Evolutionary conservation across 106 monocot species (phyloP).

Genomic region (Amphibolis antarctica): DNA sequence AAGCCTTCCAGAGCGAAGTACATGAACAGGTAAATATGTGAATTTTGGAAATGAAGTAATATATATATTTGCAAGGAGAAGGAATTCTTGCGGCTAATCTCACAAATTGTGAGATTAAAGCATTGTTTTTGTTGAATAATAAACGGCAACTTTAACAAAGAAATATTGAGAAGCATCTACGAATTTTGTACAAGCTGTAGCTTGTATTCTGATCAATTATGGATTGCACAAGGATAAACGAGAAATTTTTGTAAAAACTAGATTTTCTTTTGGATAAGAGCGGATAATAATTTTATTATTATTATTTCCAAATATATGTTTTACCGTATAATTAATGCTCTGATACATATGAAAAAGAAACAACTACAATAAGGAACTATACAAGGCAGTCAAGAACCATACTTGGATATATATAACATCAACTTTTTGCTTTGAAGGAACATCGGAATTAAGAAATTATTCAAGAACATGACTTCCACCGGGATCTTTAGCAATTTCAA

Average conservation of each 20-base stretch:
- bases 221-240: no score
- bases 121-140: background rate
- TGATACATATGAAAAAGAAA: background rate
- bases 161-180: no score
- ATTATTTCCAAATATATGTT: background rate
- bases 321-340: background rate
- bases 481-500: slow-evolving; percentile 49
- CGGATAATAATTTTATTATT: no score
- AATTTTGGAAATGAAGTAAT: background rate
- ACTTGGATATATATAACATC: slow-evolving; percentile 53
- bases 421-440: slow-evolving; percentile 30
- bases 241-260: no score
- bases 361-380: background rate
- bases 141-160: no score
- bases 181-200: no score
- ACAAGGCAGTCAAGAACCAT: slow-evolving; percentile 5
- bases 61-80: background rate
- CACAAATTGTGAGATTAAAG: background rate
- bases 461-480: slow-evolving; percentile 61
- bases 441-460: slow-evolving; percentile 54
- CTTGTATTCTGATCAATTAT: no score
- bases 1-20: slow-evolving; percentile 35
- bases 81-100: no score
- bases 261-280: no score
- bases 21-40: slow-evolving; percentile 3